Evolutionary conservation across 2,329 filamentous ascomycete genomes (phyloP).

Genomic region (Tolypocladium nubicola): DNA sequence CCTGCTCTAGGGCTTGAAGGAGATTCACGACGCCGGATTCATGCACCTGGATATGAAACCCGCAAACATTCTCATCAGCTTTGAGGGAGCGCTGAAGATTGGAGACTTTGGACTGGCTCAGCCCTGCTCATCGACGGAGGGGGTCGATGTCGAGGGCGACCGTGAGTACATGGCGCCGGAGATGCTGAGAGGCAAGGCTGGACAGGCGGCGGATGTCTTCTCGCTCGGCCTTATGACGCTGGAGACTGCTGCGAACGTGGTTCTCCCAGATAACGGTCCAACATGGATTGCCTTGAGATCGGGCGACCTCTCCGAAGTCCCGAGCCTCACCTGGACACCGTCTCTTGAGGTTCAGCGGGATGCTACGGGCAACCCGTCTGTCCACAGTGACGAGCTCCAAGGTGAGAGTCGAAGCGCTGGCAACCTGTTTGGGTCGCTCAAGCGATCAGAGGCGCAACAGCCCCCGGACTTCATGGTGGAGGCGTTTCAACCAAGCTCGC

Average conservation of each 20-base stretch:
- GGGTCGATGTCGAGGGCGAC: slow-evolving; percentile 85
- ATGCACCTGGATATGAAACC: slow-evolving; percentile 81
- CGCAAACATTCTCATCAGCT: slow-evolving; percentile 73
- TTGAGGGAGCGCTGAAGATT: slow-evolving; percentile 74
- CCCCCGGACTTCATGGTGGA: slow-evolving; percentile 89
- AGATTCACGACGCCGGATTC: slow-evolving; percentile 81
- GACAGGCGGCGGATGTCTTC: slow-evolving; percentile 89
- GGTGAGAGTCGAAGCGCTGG: slow-evolving; percentile 21
- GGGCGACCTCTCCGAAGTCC: slow-evolving; percentile 81
- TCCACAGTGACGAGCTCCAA: slow-evolving; percentile 23
- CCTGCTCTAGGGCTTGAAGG: slow-evolving; percentile 62
- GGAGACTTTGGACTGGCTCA: slow-evolving; percentile 80
- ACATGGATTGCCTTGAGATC: slow-evolving; percentile 85
- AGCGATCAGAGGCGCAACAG: slow-evolving; percentile 40
- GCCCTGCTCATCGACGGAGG: slow-evolving; percentile 61
- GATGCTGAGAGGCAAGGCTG: slow-evolving; percentile 74
- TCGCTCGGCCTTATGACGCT: slow-evolving; percentile 89
- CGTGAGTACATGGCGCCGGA: slow-evolving; percentile 94
- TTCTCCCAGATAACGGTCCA: slow-evolving; percentile 83
- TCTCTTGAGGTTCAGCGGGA: slow-evolving; percentile 63
- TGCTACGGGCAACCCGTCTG: slow-evolving; percentile 42
- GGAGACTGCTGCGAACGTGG: slow-evolving; percentile 88
- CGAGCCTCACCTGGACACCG: slow-evolving; percentile 74
- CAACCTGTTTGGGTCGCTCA: slow-evolving; percentile 32
- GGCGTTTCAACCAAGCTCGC: slow-evolving; percentile 56